Conservation (phyloP, 495 filamentous ascomycete genomes). For the Xylaria curta region DNA sequence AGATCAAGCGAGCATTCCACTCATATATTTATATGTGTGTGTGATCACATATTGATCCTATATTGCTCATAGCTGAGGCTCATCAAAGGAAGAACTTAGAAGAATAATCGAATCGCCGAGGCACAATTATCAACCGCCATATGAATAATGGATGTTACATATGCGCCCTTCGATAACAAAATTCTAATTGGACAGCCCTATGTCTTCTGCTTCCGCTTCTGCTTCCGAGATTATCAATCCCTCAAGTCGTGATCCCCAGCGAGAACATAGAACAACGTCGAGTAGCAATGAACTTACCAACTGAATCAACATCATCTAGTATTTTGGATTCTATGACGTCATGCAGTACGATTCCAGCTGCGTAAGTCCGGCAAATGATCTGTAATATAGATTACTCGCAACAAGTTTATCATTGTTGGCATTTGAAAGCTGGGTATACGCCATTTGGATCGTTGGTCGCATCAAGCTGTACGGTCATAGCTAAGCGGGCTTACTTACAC, state of each 20-base stretch:
- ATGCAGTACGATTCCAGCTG: no score
- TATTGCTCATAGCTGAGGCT: not conserved
- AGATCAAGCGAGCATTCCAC: not conserved
- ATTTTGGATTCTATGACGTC: not conserved
- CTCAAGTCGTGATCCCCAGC: not conserved
- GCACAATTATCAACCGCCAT: constrained; percentile 4
- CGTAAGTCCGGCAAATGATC: not conserved
- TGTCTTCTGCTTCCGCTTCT: not conserved
- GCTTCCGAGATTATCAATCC: constrained; percentile 1
- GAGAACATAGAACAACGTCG: not conserved
- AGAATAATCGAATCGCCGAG: not conserved
- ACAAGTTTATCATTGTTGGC: not conserved
- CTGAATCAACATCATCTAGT: not conserved
- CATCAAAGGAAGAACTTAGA: not conserved
- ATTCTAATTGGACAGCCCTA: not conserved
- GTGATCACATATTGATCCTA: not conserved
- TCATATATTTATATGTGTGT: constrained; percentile 7
- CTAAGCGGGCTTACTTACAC: not conserved
- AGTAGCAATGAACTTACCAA: not conserved
- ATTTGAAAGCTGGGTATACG: no score
- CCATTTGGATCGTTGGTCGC: no score
- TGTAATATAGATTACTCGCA: not conserved
- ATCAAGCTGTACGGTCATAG: not conserved
- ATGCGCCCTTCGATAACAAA: not conserved
- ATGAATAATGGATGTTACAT: no score